Percentiles rank a stretch among this genome's conserved stretches.
Conservation (phyloP, 495 filamentous ascomycete species). For the Bombardia bombarda region DNA sequence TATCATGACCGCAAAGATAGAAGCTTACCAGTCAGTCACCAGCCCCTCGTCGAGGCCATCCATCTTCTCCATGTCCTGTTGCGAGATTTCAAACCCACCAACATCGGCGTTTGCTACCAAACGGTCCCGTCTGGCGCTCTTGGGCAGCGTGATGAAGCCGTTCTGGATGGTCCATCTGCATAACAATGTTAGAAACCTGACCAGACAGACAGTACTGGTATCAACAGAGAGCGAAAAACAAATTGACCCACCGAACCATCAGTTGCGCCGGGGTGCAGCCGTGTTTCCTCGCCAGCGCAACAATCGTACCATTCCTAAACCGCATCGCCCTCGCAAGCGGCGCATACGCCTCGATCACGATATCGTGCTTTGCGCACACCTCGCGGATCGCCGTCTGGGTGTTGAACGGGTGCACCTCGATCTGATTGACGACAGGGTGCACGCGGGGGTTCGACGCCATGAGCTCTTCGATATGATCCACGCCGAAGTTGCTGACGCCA, state of each 20-base stretch:
- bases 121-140: conserved; percentile 55
- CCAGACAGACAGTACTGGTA: background rate
- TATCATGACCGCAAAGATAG: background rate
- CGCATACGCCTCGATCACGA: conserved; percentile 58
- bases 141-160: conserved; percentile 65
- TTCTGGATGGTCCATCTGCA: conserved; percentile 60
- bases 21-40: conserved; percentile 48
- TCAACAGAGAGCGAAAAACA: background rate
- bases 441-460: conserved; percentile 44
- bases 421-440: conserved; percentile 54
- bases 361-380: conserved; percentile 45
- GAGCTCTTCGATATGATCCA: conserved; percentile 59
- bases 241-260: conserved; percentile 37
- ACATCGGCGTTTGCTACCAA: conserved; percentile 58
- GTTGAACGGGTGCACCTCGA: conserved; percentile 66
- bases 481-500: conserved; percentile 62
- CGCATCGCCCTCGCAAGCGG: conserved; percentile 51
- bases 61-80: conserved; percentile 55
- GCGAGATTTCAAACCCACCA: conserved; percentile 56
- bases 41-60: conserved; percentile 61
- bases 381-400: conserved; percentile 48
- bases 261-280: conserved; percentile 52
- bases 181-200: background rate
- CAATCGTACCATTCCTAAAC: conserved; percentile 46
- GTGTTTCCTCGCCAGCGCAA: conserved; percentile 48